A percentile compares a stretch with the other conserved stretches of the same genome.
These are phyloP conservation scores for Ophiobolus disseminans DNA, from an alignment of 2,329 filamentous ascomycete species.

Conservation along the genomic window DNA sequence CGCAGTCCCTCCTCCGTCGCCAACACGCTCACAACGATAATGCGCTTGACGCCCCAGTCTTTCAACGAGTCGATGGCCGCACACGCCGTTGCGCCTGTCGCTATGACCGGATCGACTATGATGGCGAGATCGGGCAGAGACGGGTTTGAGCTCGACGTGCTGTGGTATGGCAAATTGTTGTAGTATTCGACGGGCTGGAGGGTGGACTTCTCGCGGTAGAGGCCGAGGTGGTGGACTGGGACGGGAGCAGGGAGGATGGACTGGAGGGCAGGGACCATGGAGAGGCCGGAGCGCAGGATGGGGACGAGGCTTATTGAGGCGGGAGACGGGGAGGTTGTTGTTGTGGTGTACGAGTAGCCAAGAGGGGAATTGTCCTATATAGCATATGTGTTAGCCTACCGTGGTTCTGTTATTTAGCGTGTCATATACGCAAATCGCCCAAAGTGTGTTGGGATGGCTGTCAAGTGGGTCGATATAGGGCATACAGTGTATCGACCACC, in stretches of 20 bases:
- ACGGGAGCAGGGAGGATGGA: constrained; percentile 80
- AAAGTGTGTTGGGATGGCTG: background rate
- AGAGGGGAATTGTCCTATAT: constrained; percentile 79
- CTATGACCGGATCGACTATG: constrained; percentile 89
- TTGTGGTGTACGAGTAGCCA: constrained; percentile 75
- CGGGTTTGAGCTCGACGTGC: constrained; percentile 53
- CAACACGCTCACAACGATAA: constrained; percentile 78
- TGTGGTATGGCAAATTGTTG: constrained; percentile 89
- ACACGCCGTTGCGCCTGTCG: constrained; percentile 86
- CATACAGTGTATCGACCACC: constrained; percentile 2
- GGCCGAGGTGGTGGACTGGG: constrained; percentile 89
- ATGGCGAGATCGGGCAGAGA: constrained; percentile 71
- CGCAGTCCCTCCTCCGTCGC: constrained; percentile 74
- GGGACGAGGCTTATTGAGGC: constrained; percentile 80
- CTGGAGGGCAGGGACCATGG: constrained; percentile 88
- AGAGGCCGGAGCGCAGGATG: constrained; percentile 89
- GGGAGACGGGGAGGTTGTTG: constrained; percentile 68
- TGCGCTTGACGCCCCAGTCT: constrained; percentile 88
- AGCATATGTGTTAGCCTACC: constrained; percentile 1
- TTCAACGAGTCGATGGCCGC: constrained; percentile 87
- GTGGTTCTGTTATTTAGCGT: background rate
- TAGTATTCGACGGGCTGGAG: constrained; percentile 95
- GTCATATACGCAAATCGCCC: background rate
- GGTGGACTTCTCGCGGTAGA: constrained; percentile 88
- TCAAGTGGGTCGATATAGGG: constrained; percentile 1